phyloP scores from a whole-genome alignment of 805 yeast genomes.

The Barnettozyma populi region DNA sequence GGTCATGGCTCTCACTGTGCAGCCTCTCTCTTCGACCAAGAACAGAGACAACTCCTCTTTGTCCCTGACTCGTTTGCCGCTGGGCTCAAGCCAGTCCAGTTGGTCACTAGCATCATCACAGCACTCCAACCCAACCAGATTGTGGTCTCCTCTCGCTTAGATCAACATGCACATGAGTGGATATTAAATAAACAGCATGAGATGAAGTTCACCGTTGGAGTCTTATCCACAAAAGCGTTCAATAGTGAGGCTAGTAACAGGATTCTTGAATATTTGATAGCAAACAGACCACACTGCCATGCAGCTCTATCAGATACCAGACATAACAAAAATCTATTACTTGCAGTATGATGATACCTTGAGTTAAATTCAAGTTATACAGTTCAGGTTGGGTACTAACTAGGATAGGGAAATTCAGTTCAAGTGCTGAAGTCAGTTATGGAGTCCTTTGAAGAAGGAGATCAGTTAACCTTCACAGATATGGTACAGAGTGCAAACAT shows the following conservation, averaged over 20 bases:
- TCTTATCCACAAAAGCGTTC: background rate
- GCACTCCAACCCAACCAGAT: background rate
- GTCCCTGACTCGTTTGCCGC: background rate
- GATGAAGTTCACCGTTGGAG: background rate
- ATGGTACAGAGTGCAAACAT: slow-evolving; percentile 3
- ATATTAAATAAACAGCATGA: background rate
- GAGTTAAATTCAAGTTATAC: background rate
- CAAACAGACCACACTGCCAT: background rate
- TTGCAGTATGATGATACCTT: slow-evolving; percentile 4
- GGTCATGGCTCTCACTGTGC: background rate
- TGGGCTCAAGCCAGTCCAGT: background rate
- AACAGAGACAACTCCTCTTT: background rate
- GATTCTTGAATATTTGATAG: slow-evolving; percentile 3
- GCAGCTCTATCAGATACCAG: background rate
- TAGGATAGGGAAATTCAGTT: slow-evolving; percentile 1
- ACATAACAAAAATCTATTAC: background rate
- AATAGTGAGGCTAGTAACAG: background rate
- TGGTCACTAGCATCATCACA: background rate
- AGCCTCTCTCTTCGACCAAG: background rate
- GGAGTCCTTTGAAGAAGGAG: background rate
- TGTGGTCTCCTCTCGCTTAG: background rate
- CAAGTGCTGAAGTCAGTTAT: background rate
- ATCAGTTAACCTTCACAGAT: background rate
- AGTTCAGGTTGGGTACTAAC: background rate
- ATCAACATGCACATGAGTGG: background rate